Conservation (phyloP, 805 yeast genomes). For the Yamadazyma scolyti region DNA sequence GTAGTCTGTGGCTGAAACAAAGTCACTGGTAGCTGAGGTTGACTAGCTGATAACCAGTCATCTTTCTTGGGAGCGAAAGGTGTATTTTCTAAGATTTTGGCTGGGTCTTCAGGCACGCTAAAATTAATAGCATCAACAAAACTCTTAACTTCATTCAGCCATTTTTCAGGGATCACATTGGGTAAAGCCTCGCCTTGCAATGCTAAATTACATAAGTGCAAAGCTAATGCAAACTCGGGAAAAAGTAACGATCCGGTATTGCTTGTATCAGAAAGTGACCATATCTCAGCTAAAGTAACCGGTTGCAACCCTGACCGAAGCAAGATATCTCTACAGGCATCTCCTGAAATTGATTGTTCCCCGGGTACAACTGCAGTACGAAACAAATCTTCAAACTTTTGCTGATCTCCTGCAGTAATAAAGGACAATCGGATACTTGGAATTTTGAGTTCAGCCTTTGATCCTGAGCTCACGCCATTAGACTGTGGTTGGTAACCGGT, state of each 20-base stretch:
- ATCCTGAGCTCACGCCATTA: constrained; percentile 44
- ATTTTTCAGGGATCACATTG: constrained; percentile 60
- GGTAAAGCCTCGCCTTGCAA: constrained; percentile 81
- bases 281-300: constrained; percentile 72
- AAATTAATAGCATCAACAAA: constrained; percentile 88
- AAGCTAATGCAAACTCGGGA: constrained; percentile 91
- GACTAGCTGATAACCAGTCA: constrained; percentile 33
- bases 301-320: constrained; percentile 78
- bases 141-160: constrained; percentile 80
- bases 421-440: constrained; percentile 80
- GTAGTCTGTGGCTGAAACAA: constrained; percentile 40
- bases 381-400: constrained; percentile 80
- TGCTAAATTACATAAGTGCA: constrained; percentile 78
- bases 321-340: constrained; percentile 73
- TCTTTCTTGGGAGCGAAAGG: constrained; percentile 32
- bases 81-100: constrained; percentile 38
- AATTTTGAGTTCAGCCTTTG: constrained; percentile 58
- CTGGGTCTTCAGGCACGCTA: constrained; percentile 59
- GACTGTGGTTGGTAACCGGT: constrained; percentile 23
- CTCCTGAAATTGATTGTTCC: constrained; percentile 67
- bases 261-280: constrained; percentile 89
- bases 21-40: constrained; percentile 29
- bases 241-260: constrained; percentile 81
- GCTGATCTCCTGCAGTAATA: constrained; percentile 80
- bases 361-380: constrained; percentile 70